phyloP scores from a whole-genome alignment of 305 asterid genomes.

The Fraxinus velutina region DNA sequence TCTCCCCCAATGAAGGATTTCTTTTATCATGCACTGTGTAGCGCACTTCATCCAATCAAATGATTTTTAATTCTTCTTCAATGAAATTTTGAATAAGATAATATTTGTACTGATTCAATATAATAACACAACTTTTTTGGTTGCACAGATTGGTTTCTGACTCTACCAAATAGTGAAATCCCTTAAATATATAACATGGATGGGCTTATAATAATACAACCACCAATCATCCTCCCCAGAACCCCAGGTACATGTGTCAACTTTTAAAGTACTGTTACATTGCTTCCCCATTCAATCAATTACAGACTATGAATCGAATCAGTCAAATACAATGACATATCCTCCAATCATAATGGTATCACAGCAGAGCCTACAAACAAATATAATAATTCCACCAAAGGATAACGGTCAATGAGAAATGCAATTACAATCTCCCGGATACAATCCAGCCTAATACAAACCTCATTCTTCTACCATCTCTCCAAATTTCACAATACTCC shows the following conservation, averaged over 20 bases:
- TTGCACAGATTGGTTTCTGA: background rate
- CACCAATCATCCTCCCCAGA: constrained; percentile 1
- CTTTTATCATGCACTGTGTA: background rate
- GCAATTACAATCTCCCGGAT: constrained; percentile 8
- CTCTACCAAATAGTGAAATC: constrained; percentile 19
- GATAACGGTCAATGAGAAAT: constrained; percentile 20
- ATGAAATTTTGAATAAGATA: background rate
- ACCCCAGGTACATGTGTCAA: constrained; percentile 10
- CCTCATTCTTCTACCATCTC: constrained; percentile 16
- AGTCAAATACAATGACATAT: constrained; percentile 6
- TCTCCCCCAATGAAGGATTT: constrained; percentile 2
- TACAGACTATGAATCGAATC: constrained; percentile 7
- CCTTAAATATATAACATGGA: constrained; percentile 1
- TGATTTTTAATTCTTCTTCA: background rate
- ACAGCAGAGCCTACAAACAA: background rate
- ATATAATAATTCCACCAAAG: constrained; percentile 14
- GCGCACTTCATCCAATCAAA: background rate
- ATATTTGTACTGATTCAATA: background rate
- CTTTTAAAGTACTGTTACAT: constrained; percentile 25
- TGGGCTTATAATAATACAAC: constrained; percentile 6
- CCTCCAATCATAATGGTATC: constrained; percentile 14
- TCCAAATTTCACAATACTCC: constrained; percentile 22
- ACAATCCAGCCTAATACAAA: constrained; percentile 2
- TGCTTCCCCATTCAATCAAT: constrained; percentile 15
- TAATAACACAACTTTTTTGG: background rate